These are phyloP conservation scores for Coniophora puteana DNA, from an alignment of 1,284 basidiomycete genomes.

Conservation along the genomic window DNA sequence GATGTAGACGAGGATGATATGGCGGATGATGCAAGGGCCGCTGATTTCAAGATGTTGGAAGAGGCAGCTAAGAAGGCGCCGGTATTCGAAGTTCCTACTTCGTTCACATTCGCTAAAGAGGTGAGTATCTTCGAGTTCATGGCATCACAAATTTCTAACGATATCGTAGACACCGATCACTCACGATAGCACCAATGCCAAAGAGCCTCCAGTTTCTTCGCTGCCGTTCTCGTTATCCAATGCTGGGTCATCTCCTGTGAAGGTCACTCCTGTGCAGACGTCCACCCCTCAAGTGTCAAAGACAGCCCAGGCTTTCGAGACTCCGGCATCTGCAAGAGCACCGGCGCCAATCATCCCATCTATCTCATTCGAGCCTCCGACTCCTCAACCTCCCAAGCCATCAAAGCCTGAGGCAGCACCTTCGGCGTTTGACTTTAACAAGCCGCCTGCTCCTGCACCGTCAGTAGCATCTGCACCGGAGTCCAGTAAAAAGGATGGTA, in stretches of 20 bases:
- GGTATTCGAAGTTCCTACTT: slow-evolving; percentile 54
- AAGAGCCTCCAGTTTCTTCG: slow-evolving; percentile 60
- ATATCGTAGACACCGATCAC: slow-evolving; percentile 28
- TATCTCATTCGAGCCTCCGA: slow-evolving; percentile 27
- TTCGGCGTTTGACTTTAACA: slow-evolving; percentile 9
- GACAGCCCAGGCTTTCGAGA: not conserved
- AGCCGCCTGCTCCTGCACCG: slow-evolving; percentile 11
- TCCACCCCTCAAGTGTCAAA: slow-evolving; percentile 6
- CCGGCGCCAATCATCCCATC: slow-evolving; percentile 12
- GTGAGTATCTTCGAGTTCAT: slow-evolving; percentile 34
- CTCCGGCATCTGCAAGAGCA: not conserved
- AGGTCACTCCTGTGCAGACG: slow-evolving; percentile 2
- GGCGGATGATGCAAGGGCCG: slow-evolving; percentile 40
- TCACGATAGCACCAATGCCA: slow-evolving; percentile 39
- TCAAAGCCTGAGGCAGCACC: slow-evolving; percentile 16
- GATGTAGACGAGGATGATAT: slow-evolving; percentile 59
- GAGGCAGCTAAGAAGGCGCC: slow-evolving; percentile 52
- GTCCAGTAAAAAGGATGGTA: slow-evolving; percentile 11
- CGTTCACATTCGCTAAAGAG: slow-evolving; percentile 65
- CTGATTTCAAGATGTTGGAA: slow-evolving; percentile 42
- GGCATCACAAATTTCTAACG: slow-evolving; percentile 17
- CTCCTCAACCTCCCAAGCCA: slow-evolving; percentile 20
- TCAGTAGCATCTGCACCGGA: slow-evolving; percentile 6
- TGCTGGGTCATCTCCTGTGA: slow-evolving; percentile 22
- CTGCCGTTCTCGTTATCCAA: slow-evolving; percentile 64